Evolutionary conservation across 495 filamentous ascomycete genomes (phyloP).

Genomic region (Xylona heveae): DNA sequence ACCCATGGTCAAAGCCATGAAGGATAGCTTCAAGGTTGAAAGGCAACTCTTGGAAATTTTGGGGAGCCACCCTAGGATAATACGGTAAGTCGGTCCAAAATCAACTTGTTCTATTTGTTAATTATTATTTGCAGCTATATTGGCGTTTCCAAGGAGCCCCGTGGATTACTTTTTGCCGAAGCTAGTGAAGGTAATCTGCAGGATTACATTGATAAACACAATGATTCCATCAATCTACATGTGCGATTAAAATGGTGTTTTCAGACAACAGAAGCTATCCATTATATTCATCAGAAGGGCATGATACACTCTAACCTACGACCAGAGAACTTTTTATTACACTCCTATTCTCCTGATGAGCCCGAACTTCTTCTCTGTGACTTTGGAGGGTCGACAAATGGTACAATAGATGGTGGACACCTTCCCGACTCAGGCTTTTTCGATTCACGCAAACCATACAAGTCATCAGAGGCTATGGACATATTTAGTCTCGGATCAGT

Average conservation of each 20-base stretch:
- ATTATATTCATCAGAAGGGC: constrained; percentile 9
- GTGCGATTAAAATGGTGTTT: constrained; percentile 10
- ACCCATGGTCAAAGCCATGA: constrained; percentile 5
- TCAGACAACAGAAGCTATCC: constrained; percentile 10
- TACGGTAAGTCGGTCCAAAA: constrained; percentile 4
- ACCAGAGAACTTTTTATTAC: constrained; percentile 11
- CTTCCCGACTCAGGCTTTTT: constrained; percentile 12
- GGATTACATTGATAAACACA: constrained; percentile 7
- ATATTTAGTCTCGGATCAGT: constrained; percentile 15
- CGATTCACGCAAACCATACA: constrained; percentile 7
- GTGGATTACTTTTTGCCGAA: constrained; percentile 8
- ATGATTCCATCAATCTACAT: constrained; percentile 7
- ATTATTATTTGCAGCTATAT: constrained; percentile 5
- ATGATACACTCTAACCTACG: constrained; percentile 12
- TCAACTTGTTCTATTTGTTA: constrained; percentile 1
- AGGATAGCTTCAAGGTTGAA: constrained; percentile 9
- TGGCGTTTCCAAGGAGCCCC: constrained; percentile 7
- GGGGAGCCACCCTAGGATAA: constrained; percentile 8
- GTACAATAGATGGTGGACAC: constrained; percentile 11
- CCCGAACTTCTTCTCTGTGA: constrained; percentile 12
- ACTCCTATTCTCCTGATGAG: constrained; percentile 5
- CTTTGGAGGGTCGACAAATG: constrained; percentile 13
- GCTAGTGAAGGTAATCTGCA: constrained; percentile 10
- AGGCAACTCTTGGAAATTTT: constrained; percentile 6
- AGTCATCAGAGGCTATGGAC: constrained; percentile 10